Evolutionary conservation across 345 rosid genomes (phyloP).

Genomic region (Tarenaya hassleriana): DNA sequence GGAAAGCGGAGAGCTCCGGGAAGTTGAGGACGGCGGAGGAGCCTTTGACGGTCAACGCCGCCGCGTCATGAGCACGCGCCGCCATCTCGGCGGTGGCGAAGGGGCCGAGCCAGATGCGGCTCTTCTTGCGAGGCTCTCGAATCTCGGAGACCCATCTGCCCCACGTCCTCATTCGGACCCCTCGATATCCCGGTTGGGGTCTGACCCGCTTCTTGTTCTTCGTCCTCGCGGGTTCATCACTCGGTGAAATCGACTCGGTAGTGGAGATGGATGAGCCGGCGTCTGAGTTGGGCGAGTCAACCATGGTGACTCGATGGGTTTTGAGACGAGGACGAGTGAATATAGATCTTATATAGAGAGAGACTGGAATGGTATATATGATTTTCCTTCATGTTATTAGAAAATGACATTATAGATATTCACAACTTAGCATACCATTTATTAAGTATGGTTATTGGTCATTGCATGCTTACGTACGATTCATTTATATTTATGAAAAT

Average conservation of each 20-base stretch:
- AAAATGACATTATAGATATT: no score
- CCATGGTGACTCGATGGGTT: constrained; percentile 12
- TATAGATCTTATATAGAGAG: no score
- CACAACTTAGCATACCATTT: no score
- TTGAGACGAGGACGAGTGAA: constrained; percentile 13
- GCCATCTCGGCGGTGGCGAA: constrained; percentile 93
- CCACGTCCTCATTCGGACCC: constrained; percentile 91
- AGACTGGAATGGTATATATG: no score
- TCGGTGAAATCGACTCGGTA: not conserved
- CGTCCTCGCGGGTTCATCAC: constrained; percentile 5
- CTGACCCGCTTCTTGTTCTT: constrained; percentile 29
- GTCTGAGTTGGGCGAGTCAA: no score
- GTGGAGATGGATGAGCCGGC: constrained; percentile 10
- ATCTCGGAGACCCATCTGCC: constrained; percentile 99
- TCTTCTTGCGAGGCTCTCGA: constrained; percentile 90
- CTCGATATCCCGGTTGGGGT: constrained; percentile 53
- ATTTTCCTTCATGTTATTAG: no score
- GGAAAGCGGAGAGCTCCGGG: constrained; percentile 61
- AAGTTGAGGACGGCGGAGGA: constrained; percentile 72
- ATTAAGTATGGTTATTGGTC: no score
- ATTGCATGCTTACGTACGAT: no score
- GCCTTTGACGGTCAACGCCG: constrained; percentile 82
- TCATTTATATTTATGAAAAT: no score
- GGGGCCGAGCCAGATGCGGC: constrained; percentile 94
- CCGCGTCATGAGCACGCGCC: constrained; percentile 98